Percentiles rank a stretch among this genome's conserved stretches.
Conservation (phyloP, 352 stramenopile species). For the Phytophthora pini region DNA sequence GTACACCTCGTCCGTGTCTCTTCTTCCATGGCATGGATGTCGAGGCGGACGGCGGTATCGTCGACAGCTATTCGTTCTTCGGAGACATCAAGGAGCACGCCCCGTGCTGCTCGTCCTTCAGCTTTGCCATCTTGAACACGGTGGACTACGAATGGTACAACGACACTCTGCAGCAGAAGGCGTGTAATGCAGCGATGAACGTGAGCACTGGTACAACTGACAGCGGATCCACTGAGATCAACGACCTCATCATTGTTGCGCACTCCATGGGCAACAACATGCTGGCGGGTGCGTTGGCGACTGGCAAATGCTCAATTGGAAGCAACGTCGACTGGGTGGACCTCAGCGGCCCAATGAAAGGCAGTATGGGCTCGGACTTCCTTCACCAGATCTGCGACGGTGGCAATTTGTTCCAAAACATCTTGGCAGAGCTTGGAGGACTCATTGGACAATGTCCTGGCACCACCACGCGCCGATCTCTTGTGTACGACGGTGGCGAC, state of each 20-base stretch:
- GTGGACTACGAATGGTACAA: slow-evolving; percentile 65
- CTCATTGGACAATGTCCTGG: slow-evolving; percentile 55
- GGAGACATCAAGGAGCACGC: slow-evolving; percentile 55
- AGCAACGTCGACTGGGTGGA: slow-evolving; percentile 45
- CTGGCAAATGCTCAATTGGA: slow-evolving; percentile 50
- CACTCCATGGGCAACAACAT: slow-evolving; percentile 77
- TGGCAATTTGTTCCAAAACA: slow-evolving; percentile 25
- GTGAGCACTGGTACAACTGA: slow-evolving; percentile 30
- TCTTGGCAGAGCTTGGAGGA: slow-evolving; percentile 30
- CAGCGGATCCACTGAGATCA: slow-evolving; percentile 47
- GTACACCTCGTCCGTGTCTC: slow-evolving; percentile 47
- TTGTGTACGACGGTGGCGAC: slow-evolving; percentile 49
- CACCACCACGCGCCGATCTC: slow-evolving; percentile 35
- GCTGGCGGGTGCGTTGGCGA: slow-evolving; percentile 51
- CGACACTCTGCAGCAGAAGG: slow-evolving; percentile 44
- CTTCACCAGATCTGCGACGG: slow-evolving; percentile 47
- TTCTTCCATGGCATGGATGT: slow-evolving; percentile 67
- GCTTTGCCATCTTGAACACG: slow-evolving; percentile 57
- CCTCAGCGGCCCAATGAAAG: slow-evolving; percentile 50
- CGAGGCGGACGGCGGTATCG: slow-evolving; percentile 35
- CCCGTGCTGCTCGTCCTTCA: slow-evolving; percentile 61
- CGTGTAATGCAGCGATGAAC: slow-evolving; percentile 44
- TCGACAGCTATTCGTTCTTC: slow-evolving; percentile 52
- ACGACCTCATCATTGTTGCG: slow-evolving; percentile 58
- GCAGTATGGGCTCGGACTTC: slow-evolving; percentile 62